phyloP scores from a whole-genome alignment of 345 rosid genomes.

The Brassica juncea region DNA sequence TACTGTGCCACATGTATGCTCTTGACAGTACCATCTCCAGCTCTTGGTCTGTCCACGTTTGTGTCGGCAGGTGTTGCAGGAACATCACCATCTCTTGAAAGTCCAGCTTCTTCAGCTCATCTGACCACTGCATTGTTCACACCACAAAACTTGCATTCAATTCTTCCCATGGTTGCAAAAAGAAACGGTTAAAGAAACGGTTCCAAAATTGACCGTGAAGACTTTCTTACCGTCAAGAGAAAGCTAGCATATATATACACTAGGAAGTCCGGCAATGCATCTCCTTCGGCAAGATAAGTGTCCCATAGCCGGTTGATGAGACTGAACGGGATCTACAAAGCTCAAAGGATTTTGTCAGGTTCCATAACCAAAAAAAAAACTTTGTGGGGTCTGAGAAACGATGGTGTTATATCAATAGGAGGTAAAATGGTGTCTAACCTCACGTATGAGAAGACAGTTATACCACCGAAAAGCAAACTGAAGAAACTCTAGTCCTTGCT shows the following conservation, averaged over 20 bases:
- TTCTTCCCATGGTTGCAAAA: neutral
- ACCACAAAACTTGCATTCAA: neutral
- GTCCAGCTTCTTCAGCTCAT: conserved; percentile 81
- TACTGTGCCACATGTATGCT: conserved; percentile 92
- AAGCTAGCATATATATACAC: conserved; percentile 96
- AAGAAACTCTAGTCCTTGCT: conserved; percentile 96
- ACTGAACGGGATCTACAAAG: conserved; percentile 74
- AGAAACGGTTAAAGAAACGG: neutral
- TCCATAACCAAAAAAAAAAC: neutral
- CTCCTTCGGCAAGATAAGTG: conserved; percentile 99
- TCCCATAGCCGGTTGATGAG: conserved; percentile 95
- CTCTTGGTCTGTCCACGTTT: conserved; percentile 81
- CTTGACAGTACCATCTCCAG: conserved; percentile 89
- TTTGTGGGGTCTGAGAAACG: neutral
- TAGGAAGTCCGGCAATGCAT: conserved; percentile 95
- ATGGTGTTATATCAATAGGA: neutral
- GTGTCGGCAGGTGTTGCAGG: conserved; percentile 93
- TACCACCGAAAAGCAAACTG: conserved; percentile 99
- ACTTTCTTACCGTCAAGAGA: conserved; percentile 72
- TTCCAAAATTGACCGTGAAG: neutral
- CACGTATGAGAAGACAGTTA: conserved; percentile 95
- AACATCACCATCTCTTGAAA: conserved; percentile 99
- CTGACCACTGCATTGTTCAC: conserved; percentile 70
- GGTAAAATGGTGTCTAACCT: conserved; percentile 47
- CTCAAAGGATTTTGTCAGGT: conserved; percentile 32